These are phyloP conservation scores for Scleroderma bovista DNA, from an alignment of 768 basidiomycete species.

Conservation along the genomic window DNA sequence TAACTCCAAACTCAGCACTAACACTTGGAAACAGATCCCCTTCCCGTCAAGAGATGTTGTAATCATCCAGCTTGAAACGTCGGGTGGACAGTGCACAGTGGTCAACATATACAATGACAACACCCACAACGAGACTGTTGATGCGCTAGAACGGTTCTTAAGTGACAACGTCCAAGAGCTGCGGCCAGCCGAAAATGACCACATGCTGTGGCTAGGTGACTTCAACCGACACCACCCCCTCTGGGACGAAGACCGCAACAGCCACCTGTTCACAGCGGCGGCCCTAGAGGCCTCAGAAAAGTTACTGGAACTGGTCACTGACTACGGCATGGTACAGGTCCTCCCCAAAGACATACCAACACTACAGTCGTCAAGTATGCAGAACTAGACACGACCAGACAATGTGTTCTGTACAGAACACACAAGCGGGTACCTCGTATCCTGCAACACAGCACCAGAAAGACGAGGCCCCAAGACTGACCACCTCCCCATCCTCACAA, in stretches of 20 bases:
- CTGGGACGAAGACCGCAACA: conserved; percentile 22
- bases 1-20: conserved; percentile 10
- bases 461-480: neutral
- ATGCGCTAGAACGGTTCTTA: neutral
- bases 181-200: conserved; percentile 1
- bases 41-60: conserved; percentile 17
- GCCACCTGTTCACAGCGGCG: conserved; percentile 15
- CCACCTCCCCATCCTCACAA: conserved; percentile 9
- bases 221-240: conserved; percentile 31
- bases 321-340: conserved; percentile 27
- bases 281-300: conserved; percentile 13
- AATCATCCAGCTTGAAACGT: conserved; percentile 8
- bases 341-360: conserved; percentile 34
- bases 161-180: neutral
- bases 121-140: neutral
- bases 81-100: conserved; percentile 4
- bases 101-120: conserved; percentile 13
- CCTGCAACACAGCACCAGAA: neutral
- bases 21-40: conserved; percentile 19
- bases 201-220: conserved; percentile 18
- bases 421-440: rapidly evolving
- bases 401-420: conserved; percentile 10
- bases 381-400: conserved; percentile 19
- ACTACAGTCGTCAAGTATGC: conserved; percentile 18
- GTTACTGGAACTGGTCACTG: conserved; percentile 22